Evolutionary conservation across 2,329 filamentous ascomycete species (phyloP).

Genomic region (Neonectria faginata): DNA sequence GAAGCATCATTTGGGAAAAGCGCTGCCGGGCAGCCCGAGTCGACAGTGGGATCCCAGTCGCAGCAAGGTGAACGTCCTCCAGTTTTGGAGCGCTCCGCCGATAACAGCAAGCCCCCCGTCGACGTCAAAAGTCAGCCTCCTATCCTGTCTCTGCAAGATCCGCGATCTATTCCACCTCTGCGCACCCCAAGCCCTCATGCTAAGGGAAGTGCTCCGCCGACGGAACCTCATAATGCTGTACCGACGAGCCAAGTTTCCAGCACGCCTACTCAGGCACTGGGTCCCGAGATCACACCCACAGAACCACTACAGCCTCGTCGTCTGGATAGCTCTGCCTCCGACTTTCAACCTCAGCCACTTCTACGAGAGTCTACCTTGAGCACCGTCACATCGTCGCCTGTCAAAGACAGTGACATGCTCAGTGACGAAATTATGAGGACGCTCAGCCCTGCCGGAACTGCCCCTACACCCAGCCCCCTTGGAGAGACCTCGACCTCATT

Average conservation of each 20-base stretch:
- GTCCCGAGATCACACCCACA: conserved; percentile 53
- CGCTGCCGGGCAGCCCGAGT: conserved; percentile 9
- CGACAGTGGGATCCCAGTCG: background rate
- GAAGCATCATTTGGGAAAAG: conserved; percentile 6
- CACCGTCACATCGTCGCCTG: conserved; percentile 63
- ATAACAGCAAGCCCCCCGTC: conserved; percentile 5
- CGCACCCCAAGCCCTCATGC: conserved; percentile 50
- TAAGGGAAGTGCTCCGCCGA: conserved; percentile 22
- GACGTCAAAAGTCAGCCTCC: conserved; percentile 19
- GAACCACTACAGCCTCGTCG: conserved; percentile 60
- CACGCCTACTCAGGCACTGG: conserved; percentile 10
- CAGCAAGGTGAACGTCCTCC: background rate
- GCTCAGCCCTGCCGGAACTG: conserved; percentile 63
- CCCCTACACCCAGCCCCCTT: conserved; percentile 28
- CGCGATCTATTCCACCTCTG: conserved; percentile 48
- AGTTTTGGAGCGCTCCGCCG: background rate
- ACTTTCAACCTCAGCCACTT: conserved; percentile 52
- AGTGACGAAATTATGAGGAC: conserved; percentile 81
- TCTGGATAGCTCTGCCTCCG: conserved; percentile 49
- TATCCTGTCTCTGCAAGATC: conserved; percentile 35
- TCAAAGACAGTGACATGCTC: conserved; percentile 77
- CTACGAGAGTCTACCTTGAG: conserved; percentile 60
- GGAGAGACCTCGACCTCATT: conserved; percentile 35
- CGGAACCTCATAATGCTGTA: conserved; percentile 18
- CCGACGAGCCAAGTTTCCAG: conserved; percentile 13